Percentiles rank a stretch among this genome's conserved stretches.
phyloP scores from a whole-genome alignment of 371 early-diverging fungal genomes.

The Apophysomyces trapeziformis region DNA sequence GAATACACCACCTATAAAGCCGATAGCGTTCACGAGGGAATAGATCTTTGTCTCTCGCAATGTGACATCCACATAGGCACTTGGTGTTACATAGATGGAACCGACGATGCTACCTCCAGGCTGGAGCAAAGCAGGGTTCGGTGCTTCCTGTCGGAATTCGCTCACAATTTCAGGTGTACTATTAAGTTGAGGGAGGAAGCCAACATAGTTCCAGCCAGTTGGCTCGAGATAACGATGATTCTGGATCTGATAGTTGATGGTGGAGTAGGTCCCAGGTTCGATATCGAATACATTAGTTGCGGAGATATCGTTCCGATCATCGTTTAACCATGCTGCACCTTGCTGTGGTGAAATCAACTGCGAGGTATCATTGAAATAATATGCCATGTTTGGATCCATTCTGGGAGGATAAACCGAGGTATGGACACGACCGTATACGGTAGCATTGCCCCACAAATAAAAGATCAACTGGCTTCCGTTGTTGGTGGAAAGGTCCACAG shows the following conservation, averaged over 20 bases:
- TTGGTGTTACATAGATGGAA: constrained; percentile 20
- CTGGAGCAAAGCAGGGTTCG: not conserved
- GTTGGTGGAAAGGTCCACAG: constrained; percentile 13
- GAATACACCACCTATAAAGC: constrained; percentile 39
- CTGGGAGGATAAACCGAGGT: constrained; percentile 26
- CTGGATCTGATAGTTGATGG: constrained; percentile 26
- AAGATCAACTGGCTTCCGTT: constrained; percentile 27
- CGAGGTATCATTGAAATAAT: constrained; percentile 20
- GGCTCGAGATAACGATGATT: constrained; percentile 23
- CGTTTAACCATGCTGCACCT: constrained; percentile 21
- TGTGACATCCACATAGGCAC: constrained; percentile 4
- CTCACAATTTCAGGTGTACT: constrained; percentile 21
- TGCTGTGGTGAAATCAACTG: constrained; percentile 14
- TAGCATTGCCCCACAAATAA: constrained; percentile 19
- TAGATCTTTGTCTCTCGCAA: constrained; percentile 30
- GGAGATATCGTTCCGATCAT: constrained; percentile 30
- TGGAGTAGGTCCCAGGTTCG: constrained; percentile 16
- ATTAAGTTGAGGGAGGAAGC: constrained; percentile 24
- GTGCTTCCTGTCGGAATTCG: constrained; percentile 16
- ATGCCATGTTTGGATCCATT: constrained; percentile 28
- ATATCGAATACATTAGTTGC: constrained; percentile 28
- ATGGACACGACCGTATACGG: constrained; percentile 21
- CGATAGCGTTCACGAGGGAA: constrained; percentile 30
- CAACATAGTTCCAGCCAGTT: constrained; percentile 34
- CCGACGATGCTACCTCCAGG: not conserved